Conservation (phyloP, 192 early-diverging fungal species). For the Backusella parvicylindrica region DNA sequence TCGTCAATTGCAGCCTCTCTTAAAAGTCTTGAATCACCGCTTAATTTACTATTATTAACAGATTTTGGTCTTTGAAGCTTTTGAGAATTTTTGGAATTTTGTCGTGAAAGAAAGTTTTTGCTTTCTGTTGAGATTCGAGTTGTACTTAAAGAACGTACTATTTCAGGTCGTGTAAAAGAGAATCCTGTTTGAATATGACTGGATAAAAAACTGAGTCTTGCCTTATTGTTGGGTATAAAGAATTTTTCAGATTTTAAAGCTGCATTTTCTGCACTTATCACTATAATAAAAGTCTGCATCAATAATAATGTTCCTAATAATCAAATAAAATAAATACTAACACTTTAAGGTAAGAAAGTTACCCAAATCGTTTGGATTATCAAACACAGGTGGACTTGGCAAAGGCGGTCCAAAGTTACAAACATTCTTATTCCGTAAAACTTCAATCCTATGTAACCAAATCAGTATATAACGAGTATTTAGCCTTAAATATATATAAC, state of each 20-base stretch:
- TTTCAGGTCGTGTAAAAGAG: background rate
- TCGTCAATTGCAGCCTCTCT: constrained; percentile 4
- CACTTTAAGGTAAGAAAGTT: constrained; percentile 37
- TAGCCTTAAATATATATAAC: background rate
- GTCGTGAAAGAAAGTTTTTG: background rate
- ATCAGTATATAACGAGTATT: background rate
- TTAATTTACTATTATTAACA: background rate
- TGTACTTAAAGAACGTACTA: background rate
- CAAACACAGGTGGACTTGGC: constrained; percentile 47
- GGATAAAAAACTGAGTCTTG: constrained; percentile 37
- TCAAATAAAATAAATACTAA: constrained; percentile 5
- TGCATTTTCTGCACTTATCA: constrained; percentile 53
- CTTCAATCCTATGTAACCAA: constrained; percentile 31
- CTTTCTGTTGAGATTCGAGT: background rate
- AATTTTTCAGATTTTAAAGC: constrained; percentile 49
- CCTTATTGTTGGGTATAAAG: constrained; percentile 41
- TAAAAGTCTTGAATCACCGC: background rate
- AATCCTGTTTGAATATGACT: background rate
- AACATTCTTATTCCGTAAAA: constrained; percentile 42
- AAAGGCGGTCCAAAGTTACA: constrained; percentile 48
- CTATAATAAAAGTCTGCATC: constrained; percentile 15
- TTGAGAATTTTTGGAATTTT: background rate
- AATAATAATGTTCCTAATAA: background rate
- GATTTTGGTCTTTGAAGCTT: background rate
- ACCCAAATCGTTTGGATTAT: constrained; percentile 28